A percentile compares a stretch with the other conserved stretches of the same genome.
These are phyloP conservation scores for Pseudoneurospora amorphoporcata DNA, from an alignment of 495 filamentous ascomycete genomes.

Conservation along the genomic window DNA sequence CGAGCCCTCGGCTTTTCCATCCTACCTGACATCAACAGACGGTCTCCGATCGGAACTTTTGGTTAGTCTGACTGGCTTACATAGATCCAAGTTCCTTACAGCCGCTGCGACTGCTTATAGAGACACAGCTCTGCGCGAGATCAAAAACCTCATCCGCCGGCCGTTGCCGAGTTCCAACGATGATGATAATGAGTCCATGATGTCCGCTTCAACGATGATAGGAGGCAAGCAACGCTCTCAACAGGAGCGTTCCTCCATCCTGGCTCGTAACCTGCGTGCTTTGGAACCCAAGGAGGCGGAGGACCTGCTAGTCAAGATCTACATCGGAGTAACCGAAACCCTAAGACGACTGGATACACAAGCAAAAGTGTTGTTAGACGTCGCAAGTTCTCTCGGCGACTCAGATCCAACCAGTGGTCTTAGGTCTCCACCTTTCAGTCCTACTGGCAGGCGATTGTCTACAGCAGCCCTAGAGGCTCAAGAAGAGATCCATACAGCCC, in stretches of 20 bases:
- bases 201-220: constrained; percentile 74
- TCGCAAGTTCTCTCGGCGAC: constrained; percentile 65
- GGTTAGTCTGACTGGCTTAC: constrained; percentile 62
- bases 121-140: constrained; percentile 76
- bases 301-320: constrained; percentile 69
- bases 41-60: constrained; percentile 56
- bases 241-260: constrained; percentile 78
- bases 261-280: constrained; percentile 85
- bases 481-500: constrained; percentile 70
- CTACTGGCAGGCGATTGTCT: constrained; percentile 23
- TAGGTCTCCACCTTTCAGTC: constrained; percentile 41
- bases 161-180: constrained; percentile 85
- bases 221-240: constrained; percentile 58
- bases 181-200: constrained; percentile 83
- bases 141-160: constrained; percentile 74
- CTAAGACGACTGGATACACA: constrained; percentile 78
- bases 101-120: constrained; percentile 77
- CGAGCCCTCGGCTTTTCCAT: constrained; percentile 54
- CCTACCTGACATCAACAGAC: constrained; percentile 62
- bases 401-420: constrained; percentile 17
- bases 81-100: constrained; percentile 64
- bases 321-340: constrained; percentile 78
- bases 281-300: constrained; percentile 80
- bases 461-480: constrained; percentile 39
- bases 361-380: constrained; percentile 90